Evolutionary conservation across 2,329 filamentous ascomycete genomes (phyloP), one percentile per base, ranked within the genome.

Genomic region (Phialocephala sp.): DNA sequence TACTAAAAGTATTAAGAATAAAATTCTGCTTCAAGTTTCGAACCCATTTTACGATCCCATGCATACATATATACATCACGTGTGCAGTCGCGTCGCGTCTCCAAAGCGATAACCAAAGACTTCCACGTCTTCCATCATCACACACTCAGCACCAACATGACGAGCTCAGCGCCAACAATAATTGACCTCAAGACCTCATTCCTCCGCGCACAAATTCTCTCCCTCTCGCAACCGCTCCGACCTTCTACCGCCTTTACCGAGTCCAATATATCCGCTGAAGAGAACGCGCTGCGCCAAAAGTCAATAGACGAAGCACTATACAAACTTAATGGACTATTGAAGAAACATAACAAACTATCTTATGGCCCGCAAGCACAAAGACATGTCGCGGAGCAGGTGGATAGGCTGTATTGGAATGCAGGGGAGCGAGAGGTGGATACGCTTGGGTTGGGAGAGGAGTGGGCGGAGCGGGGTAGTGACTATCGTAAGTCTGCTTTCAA

Each of bases 301-400:
- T 77, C 80, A 22, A 78, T 89, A 63, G 84, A 88, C 70, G 85
- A 89, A 67, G 85, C 82, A 14, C 75, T 89, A 4, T 79, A 80
- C 69, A 82, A 82, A 47, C 80, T 91, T 14, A 91, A 91, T 74
- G 84, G 87, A 66, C 78, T 82, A 18, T 78, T 92, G 15, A 84
- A 85, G 69, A 87, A 89, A 70, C 90, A 93, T 75, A 84, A 84
- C 36, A 85, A 85, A 41, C 84, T 87, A 63, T 87, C 87, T 5
- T 91, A 91, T 75, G 84, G 87, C 18, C 84, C 88, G 0, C 88
- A 90, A 71, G 88, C 89, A n/a, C 87, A 84, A 60, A 84, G 89
- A 41, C 88, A 91, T 72, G 84, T 92, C 20, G 89, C 90, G 1
- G 89, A 91, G 79, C 90, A 93, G 79, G 87, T 93, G 50, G 88